phyloP scores from a whole-genome alignment of 768 basidiomycete genomes.

The Suillus occidentalis region DNA sequence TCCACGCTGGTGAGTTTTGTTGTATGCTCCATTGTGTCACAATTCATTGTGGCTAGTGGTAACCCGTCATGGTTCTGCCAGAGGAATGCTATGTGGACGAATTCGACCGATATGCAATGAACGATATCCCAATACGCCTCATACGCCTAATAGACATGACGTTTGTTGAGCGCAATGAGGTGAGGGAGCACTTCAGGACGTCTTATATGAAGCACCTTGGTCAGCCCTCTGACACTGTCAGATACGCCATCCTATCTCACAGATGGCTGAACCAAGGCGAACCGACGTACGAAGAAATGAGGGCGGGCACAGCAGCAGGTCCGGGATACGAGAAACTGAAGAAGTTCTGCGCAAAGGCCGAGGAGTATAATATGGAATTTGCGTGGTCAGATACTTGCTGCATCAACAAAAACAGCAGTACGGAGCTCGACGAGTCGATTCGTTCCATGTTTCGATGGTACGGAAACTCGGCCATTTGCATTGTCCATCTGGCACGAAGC shows the following conservation, averaged over 20 bases:
- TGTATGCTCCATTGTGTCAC: neutral
- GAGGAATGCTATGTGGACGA: neutral
- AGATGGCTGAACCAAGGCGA: conserved; percentile 9
- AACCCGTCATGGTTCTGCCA: neutral
- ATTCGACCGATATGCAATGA: neutral
- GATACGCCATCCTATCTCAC: conserved; percentile 11
- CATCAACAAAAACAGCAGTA: neutral
- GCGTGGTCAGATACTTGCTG: neutral
- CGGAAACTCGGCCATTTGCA: neutral
- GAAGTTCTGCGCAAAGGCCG: neutral
- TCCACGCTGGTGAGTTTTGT: neutral
- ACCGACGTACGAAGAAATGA: conserved; percentile 2
- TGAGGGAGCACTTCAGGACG: neutral
- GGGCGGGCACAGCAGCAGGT: neutral
- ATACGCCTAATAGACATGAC: neutral
- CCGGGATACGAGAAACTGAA: neutral
- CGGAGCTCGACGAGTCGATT: conserved; percentile 1
- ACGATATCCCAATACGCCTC: neutral
- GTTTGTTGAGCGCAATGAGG: conserved; percentile 1
- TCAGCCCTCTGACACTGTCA: neutral
- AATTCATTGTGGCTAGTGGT: neutral
- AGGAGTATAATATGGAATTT: neutral
- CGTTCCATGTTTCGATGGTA: conserved; percentile 4
- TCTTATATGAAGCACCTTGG: neutral
- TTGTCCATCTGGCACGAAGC: conserved; percentile 4